Percentiles rank a stretch among this genome's conserved stretches.
Conservation (phyloP, 2,329 filamentous ascomycete genomes). For the Penicillium italicum region DNA sequence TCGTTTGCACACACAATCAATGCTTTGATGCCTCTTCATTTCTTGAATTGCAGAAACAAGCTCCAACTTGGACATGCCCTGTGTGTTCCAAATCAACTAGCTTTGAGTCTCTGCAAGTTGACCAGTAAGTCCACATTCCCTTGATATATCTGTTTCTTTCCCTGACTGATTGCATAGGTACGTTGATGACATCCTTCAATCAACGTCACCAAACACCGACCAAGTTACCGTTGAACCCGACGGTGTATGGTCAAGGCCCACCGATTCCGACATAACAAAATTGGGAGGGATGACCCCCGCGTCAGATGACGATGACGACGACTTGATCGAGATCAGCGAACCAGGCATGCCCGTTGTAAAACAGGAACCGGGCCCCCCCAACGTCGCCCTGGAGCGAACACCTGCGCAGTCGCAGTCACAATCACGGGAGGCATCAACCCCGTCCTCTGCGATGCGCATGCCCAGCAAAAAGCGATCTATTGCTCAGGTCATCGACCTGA, state of each 20-base stretch:
- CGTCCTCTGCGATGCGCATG: constrained; percentile 34
- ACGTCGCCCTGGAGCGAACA: constrained; percentile 30
- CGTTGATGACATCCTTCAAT: constrained; percentile 78
- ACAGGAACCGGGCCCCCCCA: constrained; percentile 29
- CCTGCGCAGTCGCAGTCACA: constrained; percentile 37
- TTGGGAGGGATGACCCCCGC: constrained; percentile 38
- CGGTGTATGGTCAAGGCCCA: constrained; percentile 66
- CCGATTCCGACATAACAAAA: constrained; percentile 41
- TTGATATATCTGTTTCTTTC: not conserved
- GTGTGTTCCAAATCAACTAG: constrained; percentile 81
- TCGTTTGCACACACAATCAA: constrained; percentile 80
- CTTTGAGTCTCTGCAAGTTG: constrained; percentile 79
- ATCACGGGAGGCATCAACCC: constrained; percentile 39
- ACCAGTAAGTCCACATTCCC: constrained; percentile 60
- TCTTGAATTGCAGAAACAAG: constrained; percentile 90
- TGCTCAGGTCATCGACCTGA: constrained; percentile 53
- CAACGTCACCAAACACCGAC: constrained; percentile 67
- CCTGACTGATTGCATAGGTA: constrained; percentile 54
- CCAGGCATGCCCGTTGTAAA: constrained; percentile 37
- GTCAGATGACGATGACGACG: constrained; percentile 48
- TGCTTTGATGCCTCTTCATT: constrained; percentile 95
- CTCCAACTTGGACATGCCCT: constrained; percentile 93
- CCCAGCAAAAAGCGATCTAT: constrained; percentile 47
- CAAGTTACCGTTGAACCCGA: constrained; percentile 88
- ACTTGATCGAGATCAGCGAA: constrained; percentile 51